Percentiles rank a stretch among this genome's conserved stretches.
Conservation (phyloP, 192 early-diverging fungal species). For the Phycomyces blakesleeanus region DNA sequence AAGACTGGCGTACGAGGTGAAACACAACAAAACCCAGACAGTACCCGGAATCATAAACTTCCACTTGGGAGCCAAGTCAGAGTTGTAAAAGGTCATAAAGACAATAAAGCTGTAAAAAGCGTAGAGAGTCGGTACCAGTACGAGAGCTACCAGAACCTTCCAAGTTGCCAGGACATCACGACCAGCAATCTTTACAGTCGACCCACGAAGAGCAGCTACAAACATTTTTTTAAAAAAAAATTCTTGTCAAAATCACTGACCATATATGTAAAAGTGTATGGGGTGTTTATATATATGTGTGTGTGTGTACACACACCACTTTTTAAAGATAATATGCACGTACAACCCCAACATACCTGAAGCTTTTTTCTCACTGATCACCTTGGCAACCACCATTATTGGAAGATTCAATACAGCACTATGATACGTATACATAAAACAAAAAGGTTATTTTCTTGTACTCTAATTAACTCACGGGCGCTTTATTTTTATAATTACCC, state of each 20-base stretch:
- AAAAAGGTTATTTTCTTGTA: slow-evolving; percentile 1
- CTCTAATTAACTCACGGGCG: neutral
- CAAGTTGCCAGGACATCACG: slow-evolving; percentile 95
- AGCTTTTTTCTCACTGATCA: slow-evolving; percentile 52
- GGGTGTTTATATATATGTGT: neutral
- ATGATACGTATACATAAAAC: too few relatives aligned
- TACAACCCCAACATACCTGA: slow-evolving; percentile 34
- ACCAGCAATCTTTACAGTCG: slow-evolving; percentile 91
- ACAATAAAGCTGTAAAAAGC: slow-evolving; percentile 65
- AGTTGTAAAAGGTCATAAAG: slow-evolving; percentile 37
- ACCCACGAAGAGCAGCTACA: slow-evolving; percentile 76
- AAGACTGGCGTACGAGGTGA: slow-evolving; percentile 70
- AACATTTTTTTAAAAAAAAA: too few relatives aligned
- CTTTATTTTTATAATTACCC: slow-evolving; percentile 50
- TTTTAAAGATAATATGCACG: too few relatives aligned
- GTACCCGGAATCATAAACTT: slow-evolving; percentile 40
- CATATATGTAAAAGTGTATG: too few relatives aligned
- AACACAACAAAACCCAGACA: slow-evolving; percentile 50
- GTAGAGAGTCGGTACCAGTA: slow-evolving; percentile 73
- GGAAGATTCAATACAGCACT: slow-evolving; percentile 56
- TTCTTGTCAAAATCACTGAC: too few relatives aligned
- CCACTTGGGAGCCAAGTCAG: slow-evolving; percentile 33
- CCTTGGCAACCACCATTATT: slow-evolving; percentile 48
- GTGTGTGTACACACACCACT: too few relatives aligned
- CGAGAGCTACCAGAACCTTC: slow-evolving; percentile 82